Conservation (phyloP, 108 stramenopile genomes). For the Bacterosira constricta region DNA sequence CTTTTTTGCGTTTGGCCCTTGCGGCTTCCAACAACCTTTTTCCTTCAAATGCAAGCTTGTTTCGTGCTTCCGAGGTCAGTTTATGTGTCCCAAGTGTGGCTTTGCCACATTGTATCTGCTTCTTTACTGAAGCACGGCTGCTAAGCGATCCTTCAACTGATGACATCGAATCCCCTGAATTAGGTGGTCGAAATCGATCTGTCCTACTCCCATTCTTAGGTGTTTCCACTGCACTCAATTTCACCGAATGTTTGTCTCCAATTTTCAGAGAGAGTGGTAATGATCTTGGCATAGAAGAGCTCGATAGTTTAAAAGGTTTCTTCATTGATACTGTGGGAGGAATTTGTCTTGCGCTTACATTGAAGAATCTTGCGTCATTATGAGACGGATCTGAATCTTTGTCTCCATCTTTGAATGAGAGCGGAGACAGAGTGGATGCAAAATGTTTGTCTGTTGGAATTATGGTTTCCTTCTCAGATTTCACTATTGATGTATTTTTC, state of each 20-base stretch:
- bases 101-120: conserved; percentile 36
- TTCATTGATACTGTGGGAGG: neutral
- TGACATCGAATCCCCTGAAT: conserved; percentile 28
- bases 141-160: conserved; percentile 45
- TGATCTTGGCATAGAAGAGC: neutral
- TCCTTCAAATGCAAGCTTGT: conserved; percentile 29
- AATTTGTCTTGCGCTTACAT: neutral
- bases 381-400: neutral
- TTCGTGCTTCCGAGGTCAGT: conserved; percentile 40
- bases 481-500: neutral
- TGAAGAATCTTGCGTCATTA: too few relatives aligned
- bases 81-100: conserved; percentile 32
- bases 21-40: conserved; percentile 22
- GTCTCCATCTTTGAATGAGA: neutral
- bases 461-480: too few relatives aligned
- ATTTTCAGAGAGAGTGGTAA: neutral
- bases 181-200: neutral
- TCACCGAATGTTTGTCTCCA: neutral
- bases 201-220: neutral
- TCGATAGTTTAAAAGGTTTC: neutral
- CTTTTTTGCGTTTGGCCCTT: conserved; percentile 21
- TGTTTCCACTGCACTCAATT: neutral
- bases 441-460: too few relatives aligned
- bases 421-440: too few relatives aligned
- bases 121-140: conserved; percentile 39